Percentiles rank a stretch among this genome's conserved stretches.
Evolutionary conservation across 208 protist genomes (phyloP).

Genomic region (Trypanosoma avium): DNA sequence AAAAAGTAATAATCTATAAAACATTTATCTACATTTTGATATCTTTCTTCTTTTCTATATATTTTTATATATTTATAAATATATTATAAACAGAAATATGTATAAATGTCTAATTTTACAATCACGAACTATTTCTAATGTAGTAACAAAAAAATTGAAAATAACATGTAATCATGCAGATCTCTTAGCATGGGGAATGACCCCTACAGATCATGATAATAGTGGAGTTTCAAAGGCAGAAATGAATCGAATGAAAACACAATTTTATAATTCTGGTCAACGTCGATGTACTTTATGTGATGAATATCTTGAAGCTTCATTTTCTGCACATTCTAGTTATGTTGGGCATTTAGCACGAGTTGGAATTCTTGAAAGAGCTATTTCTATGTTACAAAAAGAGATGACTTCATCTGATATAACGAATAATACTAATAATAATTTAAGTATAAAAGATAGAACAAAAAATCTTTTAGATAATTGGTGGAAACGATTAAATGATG

Average conservation of each 20-base stretch:
- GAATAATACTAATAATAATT: neutral
- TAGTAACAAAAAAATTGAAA: neutral
- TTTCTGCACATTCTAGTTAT: conserved; percentile 33
- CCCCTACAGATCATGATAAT: conserved; percentile 12
- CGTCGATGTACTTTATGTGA: conserved; percentile 44
- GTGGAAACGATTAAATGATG: conserved; percentile 46
- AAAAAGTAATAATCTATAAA: too few relatives aligned
- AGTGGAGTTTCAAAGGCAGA: conserved; percentile 12
- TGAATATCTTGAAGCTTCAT: conserved; percentile 29
- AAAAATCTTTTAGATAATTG: conserved; percentile 37
- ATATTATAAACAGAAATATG: too few relatives aligned
- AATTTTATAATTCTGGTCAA: conserved; percentile 36
- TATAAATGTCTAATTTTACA: neutral
- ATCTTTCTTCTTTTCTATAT: too few relatives aligned
- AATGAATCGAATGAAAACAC: conserved; percentile 7
- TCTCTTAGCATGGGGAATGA: conserved; percentile 14
- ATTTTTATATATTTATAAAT: too few relatives aligned
- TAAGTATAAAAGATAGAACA: conserved; percentile 3
- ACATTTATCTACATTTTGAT: too few relatives aligned
- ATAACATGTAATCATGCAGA: conserved; percentile 16
- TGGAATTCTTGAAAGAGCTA: conserved; percentile 50
- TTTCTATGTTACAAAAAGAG: conserved; percentile 34
- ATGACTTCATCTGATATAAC: neutral
- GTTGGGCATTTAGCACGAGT: conserved; percentile 53
- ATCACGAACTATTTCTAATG: neutral